Conservation (phyloP, 1,284 basidiomycete genomes). For the Apiotrichum gamsii region DNA sequence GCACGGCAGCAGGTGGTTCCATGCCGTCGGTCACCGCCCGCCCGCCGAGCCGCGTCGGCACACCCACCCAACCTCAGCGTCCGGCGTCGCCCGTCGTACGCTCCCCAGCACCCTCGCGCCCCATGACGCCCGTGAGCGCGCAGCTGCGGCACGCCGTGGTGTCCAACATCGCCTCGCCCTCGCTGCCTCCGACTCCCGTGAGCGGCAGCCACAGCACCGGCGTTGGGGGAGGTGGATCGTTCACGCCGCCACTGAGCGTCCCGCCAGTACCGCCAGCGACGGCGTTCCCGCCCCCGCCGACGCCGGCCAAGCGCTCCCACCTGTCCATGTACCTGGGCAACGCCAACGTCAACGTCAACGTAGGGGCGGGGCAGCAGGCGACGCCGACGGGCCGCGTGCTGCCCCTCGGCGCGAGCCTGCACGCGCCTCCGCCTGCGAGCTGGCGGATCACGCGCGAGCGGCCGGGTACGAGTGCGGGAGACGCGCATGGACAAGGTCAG, state of each 20-base stretch:
- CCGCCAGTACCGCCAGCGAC: neutral
- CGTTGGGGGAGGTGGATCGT: no score
- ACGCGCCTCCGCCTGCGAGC: conserved; percentile 8
- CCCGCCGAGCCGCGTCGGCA: conserved; percentile 20
- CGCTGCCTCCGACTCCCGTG: conserved; percentile 5
- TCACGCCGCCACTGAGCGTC: neutral
- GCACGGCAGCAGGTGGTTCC: neutral
- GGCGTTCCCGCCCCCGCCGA: conserved; percentile 20
- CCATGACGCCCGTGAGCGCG: conserved; percentile 33
- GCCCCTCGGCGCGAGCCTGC: conserved; percentile 25
- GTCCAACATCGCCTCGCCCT: conserved; percentile 15
- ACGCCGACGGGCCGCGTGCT: conserved; percentile 11
- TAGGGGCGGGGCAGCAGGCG: conserved; percentile 2
- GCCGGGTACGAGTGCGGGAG: conserved; percentile 25
- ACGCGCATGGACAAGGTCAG: no score
- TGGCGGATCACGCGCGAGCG: conserved; percentile 21
- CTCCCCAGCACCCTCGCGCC: conserved; percentile 22
- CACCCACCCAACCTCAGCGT: conserved; percentile 15
- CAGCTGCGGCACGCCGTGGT: conserved; percentile 34
- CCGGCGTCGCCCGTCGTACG: conserved; percentile 7
- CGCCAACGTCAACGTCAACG: no score
- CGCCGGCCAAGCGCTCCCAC: conserved; percentile 1
- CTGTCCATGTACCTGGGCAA: no score
- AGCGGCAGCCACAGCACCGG: neutral
- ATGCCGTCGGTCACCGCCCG: conserved; percentile 14